Percentiles rank a stretch among this genome's conserved stretches.
Evolutionary conservation across 805 yeast species (phyloP).

Genomic region (Myxozyma monticola): DNA sequence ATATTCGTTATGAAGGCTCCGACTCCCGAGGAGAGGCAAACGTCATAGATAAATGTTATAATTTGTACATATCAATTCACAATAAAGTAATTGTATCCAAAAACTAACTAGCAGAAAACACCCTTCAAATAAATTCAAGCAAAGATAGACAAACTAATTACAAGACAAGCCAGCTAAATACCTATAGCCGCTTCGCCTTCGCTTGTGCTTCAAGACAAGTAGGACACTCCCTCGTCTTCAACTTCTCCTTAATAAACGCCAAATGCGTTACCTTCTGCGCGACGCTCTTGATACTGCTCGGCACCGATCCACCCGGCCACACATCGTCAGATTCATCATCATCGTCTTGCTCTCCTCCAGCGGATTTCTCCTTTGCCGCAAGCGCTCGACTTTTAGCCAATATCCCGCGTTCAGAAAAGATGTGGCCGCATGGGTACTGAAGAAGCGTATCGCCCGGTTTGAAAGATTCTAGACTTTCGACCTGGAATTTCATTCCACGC

Average conservation of each 20-base stretch:
- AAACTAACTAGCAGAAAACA: no score
- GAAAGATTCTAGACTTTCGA: constrained; percentile 20
- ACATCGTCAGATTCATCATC: constrained; percentile 17
- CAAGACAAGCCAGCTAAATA: no score
- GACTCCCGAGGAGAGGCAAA: no score
- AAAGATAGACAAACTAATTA: no score
- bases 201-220: constrained; percentile 11
- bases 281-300: constrained; percentile 12
- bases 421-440: constrained; percentile 25
- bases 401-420: constrained; percentile 18
- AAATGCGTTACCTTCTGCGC: constrained; percentile 28
- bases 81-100: no score
- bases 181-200: no score
- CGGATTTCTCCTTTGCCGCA: background rate
- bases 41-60: no score
- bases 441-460: constrained; percentile 15
- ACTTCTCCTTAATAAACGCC: constrained; percentile 25
- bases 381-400: constrained; percentile 4
- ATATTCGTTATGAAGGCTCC: background rate
- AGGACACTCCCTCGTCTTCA: constrained; percentile 17
- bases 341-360: background rate
- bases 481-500: constrained; percentile 25
- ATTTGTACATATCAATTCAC: no score
- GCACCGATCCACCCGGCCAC: constrained; percentile 13
- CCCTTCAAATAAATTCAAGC: no score